phyloP scores from a whole-genome alignment of 768 basidiomycete species.

The Tricholoma bakamatsutake region DNA sequence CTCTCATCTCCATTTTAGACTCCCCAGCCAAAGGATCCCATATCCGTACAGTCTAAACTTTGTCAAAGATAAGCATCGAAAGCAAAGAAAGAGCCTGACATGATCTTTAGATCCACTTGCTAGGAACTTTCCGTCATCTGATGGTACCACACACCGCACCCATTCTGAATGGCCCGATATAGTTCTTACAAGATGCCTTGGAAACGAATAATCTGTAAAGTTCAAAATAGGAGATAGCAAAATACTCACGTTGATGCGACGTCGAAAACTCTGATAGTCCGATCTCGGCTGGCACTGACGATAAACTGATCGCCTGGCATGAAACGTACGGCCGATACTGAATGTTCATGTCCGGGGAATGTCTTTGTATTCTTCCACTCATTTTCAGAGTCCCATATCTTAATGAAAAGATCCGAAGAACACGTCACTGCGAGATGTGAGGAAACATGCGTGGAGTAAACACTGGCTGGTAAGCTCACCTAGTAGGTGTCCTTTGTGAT shows the following conservation, averaged over 20 bases:
- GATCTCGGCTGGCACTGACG: conserved; percentile 84
- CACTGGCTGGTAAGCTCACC: conserved; percentile 40
- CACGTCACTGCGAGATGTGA: conserved; percentile 37
- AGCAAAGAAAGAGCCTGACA: conserved; percentile 35
- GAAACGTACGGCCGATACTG: conserved; percentile 82
- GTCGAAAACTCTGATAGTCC: conserved; percentile 82
- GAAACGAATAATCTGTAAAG: conserved; percentile 4
- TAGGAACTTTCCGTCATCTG: conserved; percentile 66
- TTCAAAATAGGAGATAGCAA: not conserved
- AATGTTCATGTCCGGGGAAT: conserved; percentile 86
- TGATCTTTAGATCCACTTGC: conserved; percentile 87
- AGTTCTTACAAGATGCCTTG: conserved; percentile 69
- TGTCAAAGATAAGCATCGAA: conserved; percentile 12
- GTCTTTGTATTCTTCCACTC: conserved; percentile 90
- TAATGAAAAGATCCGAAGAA: conserved; percentile 87
- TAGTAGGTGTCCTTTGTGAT: conserved; percentile 76
- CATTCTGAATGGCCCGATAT: conserved; percentile 78
- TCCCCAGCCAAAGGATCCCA: conserved; percentile 72
- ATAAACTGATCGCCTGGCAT: conserved; percentile 80
- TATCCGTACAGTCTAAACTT: conserved; percentile 63
- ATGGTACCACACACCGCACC: conserved; percentile 68
- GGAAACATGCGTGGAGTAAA: not conserved
- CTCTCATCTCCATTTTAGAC: conserved; percentile 76
- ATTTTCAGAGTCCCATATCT: conserved; percentile 86
- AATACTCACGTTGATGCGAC: conserved; percentile 72